Evolutionary conservation across 805 yeast genomes (phyloP), one percentile per base, ranked within the genome.

Genomic region (Zygosaccharomyces rouxii): DNA sequence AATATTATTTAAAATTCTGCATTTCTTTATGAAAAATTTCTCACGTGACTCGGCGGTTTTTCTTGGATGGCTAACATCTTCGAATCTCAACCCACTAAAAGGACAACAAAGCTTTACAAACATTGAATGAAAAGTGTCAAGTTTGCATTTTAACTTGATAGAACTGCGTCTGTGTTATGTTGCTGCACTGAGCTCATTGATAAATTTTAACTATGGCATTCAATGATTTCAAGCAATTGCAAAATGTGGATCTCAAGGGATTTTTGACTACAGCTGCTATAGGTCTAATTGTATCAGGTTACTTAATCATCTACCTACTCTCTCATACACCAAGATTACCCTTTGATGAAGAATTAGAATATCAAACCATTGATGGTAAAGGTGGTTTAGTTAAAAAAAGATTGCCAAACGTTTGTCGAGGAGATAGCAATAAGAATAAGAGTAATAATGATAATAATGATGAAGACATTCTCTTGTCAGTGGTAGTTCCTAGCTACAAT

Each of bases 401-500:
- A 46, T 55, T 60, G 46, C 67, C 62, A 44, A 43, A 52, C 49
- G 56, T 53, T 7, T 50, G 49, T 10, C 46, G 55, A 11, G 44
- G 52, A 13, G 30, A 47, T n/a, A 30, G 41, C 9, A 22, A 11
- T 25, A 25, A 33, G 21, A 9, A 33, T 18, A 33, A 33, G 5
- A 18, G 7, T 33, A 16, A 33, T 16, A 30, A 30, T 5, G 47
- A 49, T 5, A 46, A 46, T 2, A 30, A 46, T 10, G 73, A 71
- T 31, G 72, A 64, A 2, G n/a, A n/a, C n/a, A 73, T 86, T 21
- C 76, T 77, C 28, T 58, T 92, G 38, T 80, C 94, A 22, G 83
- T 94, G 22, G 89, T 94, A 5, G 79, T 94, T 5, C 99, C 99
- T n/a, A 89, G 97, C 64, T 94, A 78, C 62, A 94, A 94, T 62